phyloP scores from a whole-genome alignment of 495 filamentous ascomycete genomes.

The Aspergillus panamensis region DNA sequence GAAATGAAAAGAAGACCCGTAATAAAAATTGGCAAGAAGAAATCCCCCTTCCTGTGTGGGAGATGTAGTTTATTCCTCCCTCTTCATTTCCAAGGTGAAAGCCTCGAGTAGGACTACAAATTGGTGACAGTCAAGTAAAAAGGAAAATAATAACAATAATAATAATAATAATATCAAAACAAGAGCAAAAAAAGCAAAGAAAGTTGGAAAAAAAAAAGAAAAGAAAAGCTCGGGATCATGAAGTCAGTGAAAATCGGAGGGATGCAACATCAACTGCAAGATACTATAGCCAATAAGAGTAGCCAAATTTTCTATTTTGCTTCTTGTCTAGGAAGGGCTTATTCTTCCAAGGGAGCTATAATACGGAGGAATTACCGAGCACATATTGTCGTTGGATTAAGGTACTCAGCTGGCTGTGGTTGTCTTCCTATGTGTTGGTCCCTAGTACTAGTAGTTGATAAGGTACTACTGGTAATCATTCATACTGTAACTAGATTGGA shows the following conservation, averaged over 20 bases:
- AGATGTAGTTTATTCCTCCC: no score
- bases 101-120: background rate
- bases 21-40: background rate
- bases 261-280: background rate
- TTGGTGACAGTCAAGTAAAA: background rate
- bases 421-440: no score
- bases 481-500: no score
- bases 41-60: no score
- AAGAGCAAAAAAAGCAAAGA: background rate
- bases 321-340: no score
- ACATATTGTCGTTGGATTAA: no score
- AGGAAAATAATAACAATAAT: background rate
- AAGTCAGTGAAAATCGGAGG: background rate
- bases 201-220: background rate
- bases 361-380: no score
- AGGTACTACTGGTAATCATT: no score
- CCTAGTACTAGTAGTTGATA: no score
- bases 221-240: background rate
- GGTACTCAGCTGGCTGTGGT: no score
- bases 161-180: background rate
- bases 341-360: no score
- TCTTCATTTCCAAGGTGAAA: no score
- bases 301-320: background rate
- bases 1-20: background rate
- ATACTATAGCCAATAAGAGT: background rate